Percentiles rank a stretch among this genome's conserved stretches.
phyloP scores from a whole-genome alignment of 2,329 filamentous ascomycete species.

The Trichoderma sp. region DNA sequence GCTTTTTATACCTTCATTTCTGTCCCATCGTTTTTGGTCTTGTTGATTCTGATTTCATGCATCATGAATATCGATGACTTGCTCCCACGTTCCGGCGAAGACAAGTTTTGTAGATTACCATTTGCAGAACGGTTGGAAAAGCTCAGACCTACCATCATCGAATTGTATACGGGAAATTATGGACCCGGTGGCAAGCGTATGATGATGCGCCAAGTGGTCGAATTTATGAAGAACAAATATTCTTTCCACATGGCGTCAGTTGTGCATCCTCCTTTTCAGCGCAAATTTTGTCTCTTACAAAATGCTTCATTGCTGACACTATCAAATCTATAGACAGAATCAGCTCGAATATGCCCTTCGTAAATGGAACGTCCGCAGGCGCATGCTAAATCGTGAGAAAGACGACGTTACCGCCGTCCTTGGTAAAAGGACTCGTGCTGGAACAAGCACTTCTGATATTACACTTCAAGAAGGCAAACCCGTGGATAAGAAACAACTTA shows the following conservation, averaged over 20 bases:
- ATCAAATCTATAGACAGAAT: background rate
- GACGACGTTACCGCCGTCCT: background rate
- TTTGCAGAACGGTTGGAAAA: background rate
- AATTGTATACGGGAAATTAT: background rate
- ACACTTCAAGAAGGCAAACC: background rate
- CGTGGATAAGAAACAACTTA: background rate
- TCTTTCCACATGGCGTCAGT: background rate
- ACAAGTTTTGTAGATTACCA: background rate
- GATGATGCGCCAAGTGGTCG: background rate
- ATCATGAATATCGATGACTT: background rate
- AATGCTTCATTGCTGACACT: background rate
- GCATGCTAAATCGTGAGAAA: background rate
- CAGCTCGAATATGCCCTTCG: background rate
- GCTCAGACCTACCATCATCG: background rate
- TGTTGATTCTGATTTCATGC: background rate
- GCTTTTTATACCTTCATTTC: background rate
- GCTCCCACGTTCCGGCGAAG: background rate
- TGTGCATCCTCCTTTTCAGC: background rate
- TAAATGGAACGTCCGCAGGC: background rate
- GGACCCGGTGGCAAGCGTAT: background rate
- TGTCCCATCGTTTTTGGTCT: background rate
- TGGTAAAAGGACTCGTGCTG: background rate
- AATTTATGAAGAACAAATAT: background rate
- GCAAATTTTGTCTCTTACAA: no score
- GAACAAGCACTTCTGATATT: background rate